Percentiles rank a stretch among this genome's conserved stretches.
These are phyloP conservation scores for Quercus phellos DNA, from an alignment of 331 rosid genomes.

Conservation along the genomic window DNA sequence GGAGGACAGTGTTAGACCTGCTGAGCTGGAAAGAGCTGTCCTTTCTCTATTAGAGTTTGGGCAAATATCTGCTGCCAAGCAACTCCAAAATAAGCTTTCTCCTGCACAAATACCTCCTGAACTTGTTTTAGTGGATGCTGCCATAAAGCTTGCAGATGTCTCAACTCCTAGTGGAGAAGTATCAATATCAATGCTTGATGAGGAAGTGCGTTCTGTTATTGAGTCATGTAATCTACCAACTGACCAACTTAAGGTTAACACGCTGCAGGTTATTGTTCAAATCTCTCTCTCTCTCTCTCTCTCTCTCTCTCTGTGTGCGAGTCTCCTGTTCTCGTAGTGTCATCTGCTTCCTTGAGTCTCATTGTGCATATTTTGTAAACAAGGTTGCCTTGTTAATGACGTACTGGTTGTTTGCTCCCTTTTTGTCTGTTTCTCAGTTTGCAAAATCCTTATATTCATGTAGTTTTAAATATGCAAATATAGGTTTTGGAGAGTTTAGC, in stretches of 20 bases:
- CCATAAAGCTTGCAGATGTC: slow-evolving; percentile 72
- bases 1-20: slow-evolving; percentile 93
- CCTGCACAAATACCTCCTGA: slow-evolving; percentile 75
- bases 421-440: slow-evolving; percentile 12
- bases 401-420: background rate
- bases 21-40: slow-evolving; percentile 83
- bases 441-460: slow-evolving; percentile 1
- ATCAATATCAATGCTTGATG: slow-evolving; percentile 61
- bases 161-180: slow-evolving; percentile 61
- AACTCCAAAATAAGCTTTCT: slow-evolving; percentile 86
- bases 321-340: background rate
- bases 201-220: slow-evolving; percentile 59
- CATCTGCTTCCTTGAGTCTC: background rate
- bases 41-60: slow-evolving; percentile 96
- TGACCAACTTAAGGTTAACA: slow-evolving; percentile 48
- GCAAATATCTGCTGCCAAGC: slow-evolving; percentile 89
- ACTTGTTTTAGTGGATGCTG: slow-evolving; percentile 77
- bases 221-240: slow-evolving; percentile 39
- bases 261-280: slow-evolving; percentile 56
- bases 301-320: slow-evolving; percentile 13
- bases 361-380: background rate
- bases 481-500: slow-evolving; percentile 83
- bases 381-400: background rate
- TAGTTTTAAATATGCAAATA: slow-evolving; percentile 22
- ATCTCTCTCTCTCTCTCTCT: slow-evolving; percentile 20